These are phyloP conservation scores for Saccharum officinarum DNA, from an alignment of 176 grass and related monocot species.

Conservation along the genomic window DNA sequence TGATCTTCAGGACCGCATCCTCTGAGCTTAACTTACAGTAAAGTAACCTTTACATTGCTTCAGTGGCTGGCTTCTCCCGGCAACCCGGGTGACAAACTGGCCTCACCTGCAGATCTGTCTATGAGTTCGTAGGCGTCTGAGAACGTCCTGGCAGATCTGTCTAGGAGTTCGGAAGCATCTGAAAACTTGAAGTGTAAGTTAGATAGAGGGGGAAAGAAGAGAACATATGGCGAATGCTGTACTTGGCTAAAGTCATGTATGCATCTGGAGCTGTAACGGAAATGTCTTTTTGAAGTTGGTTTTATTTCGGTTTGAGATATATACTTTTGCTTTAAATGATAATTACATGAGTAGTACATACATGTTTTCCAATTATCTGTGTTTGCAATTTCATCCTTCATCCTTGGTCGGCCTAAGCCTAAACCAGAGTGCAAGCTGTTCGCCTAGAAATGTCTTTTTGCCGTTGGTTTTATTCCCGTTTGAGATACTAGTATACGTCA, in stretches of 20 bases:
- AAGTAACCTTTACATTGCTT: conserved; percentile 17
- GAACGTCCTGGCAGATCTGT: conserved; percentile 22
- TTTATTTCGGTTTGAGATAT: conserved; percentile 6
- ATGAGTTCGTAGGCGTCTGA: conserved; percentile 16
- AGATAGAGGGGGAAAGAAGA: background rate
- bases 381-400: background rate
- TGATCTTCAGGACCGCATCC: conserved; percentile 84
- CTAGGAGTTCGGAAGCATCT: conserved; percentile 20
- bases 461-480: too few species aligned
- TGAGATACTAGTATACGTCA: background rate
- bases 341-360: background rate
- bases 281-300: conserved; percentile 9
- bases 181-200: background rate
- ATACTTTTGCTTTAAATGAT: conserved; percentile 16
- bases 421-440: too few species aligned
- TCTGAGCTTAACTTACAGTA: conserved; percentile 47
- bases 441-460: too few species aligned
- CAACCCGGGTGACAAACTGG: background rate
- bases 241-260: conserved; percentile 22
- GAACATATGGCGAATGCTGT: background rate
- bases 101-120: conserved; percentile 9
- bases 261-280: conserved; percentile 30
- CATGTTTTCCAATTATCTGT: background rate
- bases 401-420: background rate
- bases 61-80: background rate